Evolutionary conservation across 805 yeast genomes (phyloP), one percentile per base, ranked within the genome.

Genomic region (Candida dajiaensis): DNA sequence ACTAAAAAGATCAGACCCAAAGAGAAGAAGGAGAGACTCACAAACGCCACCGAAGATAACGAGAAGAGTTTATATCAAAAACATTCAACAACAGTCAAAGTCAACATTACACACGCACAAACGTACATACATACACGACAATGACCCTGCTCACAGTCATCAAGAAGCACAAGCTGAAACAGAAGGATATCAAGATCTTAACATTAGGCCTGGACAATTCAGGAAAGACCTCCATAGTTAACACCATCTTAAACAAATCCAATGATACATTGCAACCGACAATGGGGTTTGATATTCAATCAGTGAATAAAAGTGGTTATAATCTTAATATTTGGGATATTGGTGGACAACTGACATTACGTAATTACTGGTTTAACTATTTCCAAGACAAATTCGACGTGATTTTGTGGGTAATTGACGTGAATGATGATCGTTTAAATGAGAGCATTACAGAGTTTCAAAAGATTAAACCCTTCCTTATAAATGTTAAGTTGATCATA

Each of bases 341-440:
- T 12, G 98, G 98, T 6, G 98, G 98, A 2, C 98, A 90, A 63
- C 67, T 74, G 40, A 76, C 92, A 1, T 69, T 90, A 38, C 69
- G 98, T 41, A 81, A 90, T 16, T 89, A 89, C 71, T 90, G 98
- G 98, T 81, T 86, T 56, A 92, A 90, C 66, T 90, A 92, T 64
- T 90, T 85, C 59, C 55, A 56, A 37, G 97, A 89, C 53, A 80
- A 78, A 55, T 67, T 76, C 37, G 90, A 90, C 55, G 78, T 80
- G 6, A 69, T 90, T 16, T 65, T 90, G 12, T 90, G 97, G 97
- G 96, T 90, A 19, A 74, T 92, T 6, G 97, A 92, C 64, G 74
- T 80, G 3, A 52, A 66, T 13, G 77, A 83, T 19, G 80, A 78
- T 41, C 67, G 97, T 43, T 66, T 88, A 22, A 58, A 66, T 9